These are phyloP conservation scores for Cadophora luteo-olivacea DNA, from an alignment of 2,329 filamentous ascomycete species.

Conservation along the genomic window DNA sequence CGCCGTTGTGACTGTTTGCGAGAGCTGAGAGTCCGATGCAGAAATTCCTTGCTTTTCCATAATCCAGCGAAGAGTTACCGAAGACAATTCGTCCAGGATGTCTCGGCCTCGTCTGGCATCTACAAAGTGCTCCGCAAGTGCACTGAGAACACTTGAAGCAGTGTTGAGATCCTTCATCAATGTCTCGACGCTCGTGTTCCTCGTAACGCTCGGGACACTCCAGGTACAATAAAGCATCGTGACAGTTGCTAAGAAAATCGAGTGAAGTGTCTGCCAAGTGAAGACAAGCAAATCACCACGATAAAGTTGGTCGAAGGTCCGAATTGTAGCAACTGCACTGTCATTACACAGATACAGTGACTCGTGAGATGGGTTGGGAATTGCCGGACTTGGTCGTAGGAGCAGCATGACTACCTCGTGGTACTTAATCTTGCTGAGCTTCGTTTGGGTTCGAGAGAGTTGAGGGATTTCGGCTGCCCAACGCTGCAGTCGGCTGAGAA, in stretches of 20 bases:
- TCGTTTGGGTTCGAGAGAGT: constrained; percentile 25
- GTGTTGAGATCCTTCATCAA: constrained; percentile 23
- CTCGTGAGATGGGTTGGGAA: constrained; percentile 53
- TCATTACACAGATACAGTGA: constrained; percentile 51
- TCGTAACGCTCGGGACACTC: constrained; percentile 45
- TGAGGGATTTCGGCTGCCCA: constrained; percentile 50
- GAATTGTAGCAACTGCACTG: constrained; percentile 51
- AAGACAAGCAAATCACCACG: constrained; percentile 52
- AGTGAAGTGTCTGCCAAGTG: constrained; percentile 56
- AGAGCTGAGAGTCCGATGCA: not conserved
- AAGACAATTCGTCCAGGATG: constrained; percentile 23
- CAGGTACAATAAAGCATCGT: constrained; percentile 59
- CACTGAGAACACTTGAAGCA: constrained; percentile 16
- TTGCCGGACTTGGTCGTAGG: constrained; percentile 57
- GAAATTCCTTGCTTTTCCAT: constrained; percentile 3
- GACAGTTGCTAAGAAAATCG: constrained; percentile 54
- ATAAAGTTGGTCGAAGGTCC: constrained; percentile 52
- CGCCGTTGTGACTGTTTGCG: not conserved
- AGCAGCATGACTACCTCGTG: constrained; percentile 57
- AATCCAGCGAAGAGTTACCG: constrained; percentile 22
- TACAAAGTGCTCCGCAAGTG: constrained; percentile 24
- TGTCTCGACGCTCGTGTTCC: constrained; percentile 18
- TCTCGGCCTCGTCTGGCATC: constrained; percentile 24
- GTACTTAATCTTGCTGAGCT: constrained; percentile 57
- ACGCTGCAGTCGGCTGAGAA: constrained; percentile 48